Evolutionary conservation across 2,329 filamentous ascomycete species (phyloP).

Genomic region (Aspergillus sp.): DNA sequence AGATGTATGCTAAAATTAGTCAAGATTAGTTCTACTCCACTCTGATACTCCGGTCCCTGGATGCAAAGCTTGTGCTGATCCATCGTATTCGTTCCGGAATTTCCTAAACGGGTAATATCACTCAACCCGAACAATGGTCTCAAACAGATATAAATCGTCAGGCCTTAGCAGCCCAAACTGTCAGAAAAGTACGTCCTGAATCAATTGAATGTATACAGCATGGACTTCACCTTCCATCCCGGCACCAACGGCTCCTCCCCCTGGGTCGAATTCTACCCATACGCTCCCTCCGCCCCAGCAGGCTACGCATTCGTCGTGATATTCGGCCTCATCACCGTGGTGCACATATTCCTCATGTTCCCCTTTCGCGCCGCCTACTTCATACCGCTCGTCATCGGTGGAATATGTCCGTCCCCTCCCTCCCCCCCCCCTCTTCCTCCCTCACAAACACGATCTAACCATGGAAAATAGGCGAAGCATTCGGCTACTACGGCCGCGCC

Average conservation of each 20-base stretch:
- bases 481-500: constrained; percentile 38
- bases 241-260: constrained; percentile 31
- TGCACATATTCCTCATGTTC: constrained; percentile 31
- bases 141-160: background rate
- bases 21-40: background rate
- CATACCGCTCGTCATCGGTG: constrained; percentile 36
- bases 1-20: background rate
- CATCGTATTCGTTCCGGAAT: constrained; percentile 30
- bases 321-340: constrained; percentile 31
- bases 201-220: too few species aligned
- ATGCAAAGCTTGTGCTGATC: constrained; percentile 9
- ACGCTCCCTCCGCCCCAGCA: constrained; percentile 33
- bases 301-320: constrained; percentile 37
- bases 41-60: background rate
- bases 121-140: background rate
- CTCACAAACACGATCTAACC: background rate
- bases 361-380: constrained; percentile 36
- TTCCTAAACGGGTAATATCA: constrained; percentile 20
- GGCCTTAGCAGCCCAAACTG: too few species aligned
- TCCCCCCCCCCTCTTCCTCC: background rate
- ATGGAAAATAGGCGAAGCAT: constrained; percentile 30
- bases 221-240: constrained; percentile 33
- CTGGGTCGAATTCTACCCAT: constrained; percentile 37
- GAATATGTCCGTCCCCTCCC: constrained; percentile 29
- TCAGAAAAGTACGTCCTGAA: too few species aligned